Evolutionary conservation across 2,329 filamentous ascomycete species (phyloP).

Genomic region (Rhynchosporium secalis): DNA sequence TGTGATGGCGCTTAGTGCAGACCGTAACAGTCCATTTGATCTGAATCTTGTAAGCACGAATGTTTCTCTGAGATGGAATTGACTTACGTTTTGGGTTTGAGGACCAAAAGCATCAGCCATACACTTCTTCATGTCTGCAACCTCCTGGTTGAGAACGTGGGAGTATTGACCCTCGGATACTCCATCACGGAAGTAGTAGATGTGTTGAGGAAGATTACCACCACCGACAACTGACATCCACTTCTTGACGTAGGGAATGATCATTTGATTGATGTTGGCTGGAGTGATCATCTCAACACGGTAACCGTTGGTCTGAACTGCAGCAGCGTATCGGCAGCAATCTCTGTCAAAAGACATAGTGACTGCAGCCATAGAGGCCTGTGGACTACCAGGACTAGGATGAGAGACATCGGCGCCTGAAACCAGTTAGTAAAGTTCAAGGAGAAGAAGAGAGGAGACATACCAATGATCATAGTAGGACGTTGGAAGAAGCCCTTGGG

Average conservation of each 20-base stretch:
- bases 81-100: conserved; percentile 32
- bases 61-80: background rate
- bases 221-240: conserved; percentile 62
- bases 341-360: conserved; percentile 75
- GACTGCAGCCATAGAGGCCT: conserved; percentile 82
- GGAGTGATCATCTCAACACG: conserved; percentile 76
- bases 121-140: conserved; percentile 65
- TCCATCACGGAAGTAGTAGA: conserved; percentile 93
- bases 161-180: conserved; percentile 84
- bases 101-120: conserved; percentile 47
- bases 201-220: conserved; percentile 61
- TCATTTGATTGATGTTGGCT: conserved; percentile 63
- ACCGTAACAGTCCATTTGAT: conserved; percentile 79
- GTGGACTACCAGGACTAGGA: conserved; percentile 63
- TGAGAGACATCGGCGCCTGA: conserved; percentile 90
- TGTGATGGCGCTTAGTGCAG: conserved; percentile 90
- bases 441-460: background rate
- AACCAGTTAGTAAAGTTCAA: conserved; percentile 55
- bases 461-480: conserved; percentile 76
- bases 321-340: conserved; percentile 74
- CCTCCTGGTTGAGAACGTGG: conserved; percentile 77
- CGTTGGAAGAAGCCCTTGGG: conserved; percentile 44
- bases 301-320: conserved; percentile 79
- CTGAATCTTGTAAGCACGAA: conserved; percentile 17
- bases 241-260: conserved; percentile 60